phyloP scores from a whole-genome alignment of 1,284 basidiomycete species.

The Rugosomyces carneus region DNA sequence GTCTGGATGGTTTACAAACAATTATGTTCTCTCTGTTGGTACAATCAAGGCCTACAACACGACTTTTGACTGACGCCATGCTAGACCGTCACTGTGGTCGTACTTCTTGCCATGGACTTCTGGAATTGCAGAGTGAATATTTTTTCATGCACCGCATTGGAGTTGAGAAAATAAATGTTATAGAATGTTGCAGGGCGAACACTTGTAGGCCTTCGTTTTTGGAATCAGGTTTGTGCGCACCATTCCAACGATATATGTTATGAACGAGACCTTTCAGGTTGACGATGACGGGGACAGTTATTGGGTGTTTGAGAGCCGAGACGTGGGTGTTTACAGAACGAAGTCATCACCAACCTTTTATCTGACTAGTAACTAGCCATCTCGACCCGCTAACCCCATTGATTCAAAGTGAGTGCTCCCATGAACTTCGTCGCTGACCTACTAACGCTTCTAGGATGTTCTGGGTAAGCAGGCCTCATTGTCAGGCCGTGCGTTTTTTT shows the following conservation, averaged over 20 bases:
- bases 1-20: constrained; percentile 80
- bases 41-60: neutral
- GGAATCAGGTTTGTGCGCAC: constrained; percentile 71
- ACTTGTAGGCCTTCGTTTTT: constrained; percentile 88
- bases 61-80: constrained; percentile 1
- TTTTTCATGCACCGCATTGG: constrained; percentile 1
- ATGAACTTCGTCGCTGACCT: neutral
- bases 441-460: constrained; percentile 63
- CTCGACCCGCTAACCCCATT: constrained; percentile 82
- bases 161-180: constrained; percentile 10
- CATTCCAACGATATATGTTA: neutral
- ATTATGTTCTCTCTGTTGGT: constrained; percentile 84
- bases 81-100: constrained; percentile 88
- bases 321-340: constrained; percentile 48
- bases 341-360: constrained; percentile 5
- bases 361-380: constrained; percentile 50
- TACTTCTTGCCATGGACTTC: constrained; percentile 90
- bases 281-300: constrained; percentile 93
- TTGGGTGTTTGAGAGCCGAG: constrained; percentile 94
- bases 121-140: constrained; percentile 84
- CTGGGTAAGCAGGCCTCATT: constrained; percentile 67
- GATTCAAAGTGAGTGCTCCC: constrained; percentile 70
- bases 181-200: constrained; percentile 90
- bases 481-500: too few relatives aligned
- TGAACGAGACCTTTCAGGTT: constrained; percentile 42